Evolutionary conservation across 2,329 filamentous ascomycete species (phyloP).

Genomic region (Stagonosporopsis vannaccii): DNA sequence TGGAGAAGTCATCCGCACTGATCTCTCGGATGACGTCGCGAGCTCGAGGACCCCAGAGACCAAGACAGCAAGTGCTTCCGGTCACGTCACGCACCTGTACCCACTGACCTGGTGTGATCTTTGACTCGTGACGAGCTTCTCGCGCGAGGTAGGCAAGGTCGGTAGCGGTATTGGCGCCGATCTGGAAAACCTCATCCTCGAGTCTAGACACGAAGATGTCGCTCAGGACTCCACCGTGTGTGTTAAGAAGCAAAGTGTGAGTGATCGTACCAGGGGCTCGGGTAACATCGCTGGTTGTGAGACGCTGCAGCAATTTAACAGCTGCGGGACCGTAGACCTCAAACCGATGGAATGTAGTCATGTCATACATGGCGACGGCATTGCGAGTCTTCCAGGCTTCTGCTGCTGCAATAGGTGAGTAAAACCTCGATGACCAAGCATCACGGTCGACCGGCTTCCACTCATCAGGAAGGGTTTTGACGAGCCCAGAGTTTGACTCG

Average conservation of each 20-base stretch:
- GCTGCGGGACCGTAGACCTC: slow-evolving; percentile 67
- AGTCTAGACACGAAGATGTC: slow-evolving; percentile 66
- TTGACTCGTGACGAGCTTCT: slow-evolving; percentile 60
- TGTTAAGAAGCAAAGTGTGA: slow-evolving; percentile 65
- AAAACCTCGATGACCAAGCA: slow-evolving; percentile 64
- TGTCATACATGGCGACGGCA: slow-evolving; percentile 68
- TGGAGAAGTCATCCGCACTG: slow-evolving; percentile 56
- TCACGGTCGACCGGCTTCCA: slow-evolving; percentile 66
- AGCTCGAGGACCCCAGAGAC: slow-evolving; percentile 67
- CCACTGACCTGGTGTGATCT: slow-evolving; percentile 51
- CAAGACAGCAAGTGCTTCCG: slow-evolving; percentile 66
- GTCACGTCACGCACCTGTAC: slow-evolving; percentile 66
- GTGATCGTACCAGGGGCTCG: slow-evolving; percentile 60
- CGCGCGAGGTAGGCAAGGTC: slow-evolving; percentile 63
- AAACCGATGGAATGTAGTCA: slow-evolving; percentile 66
- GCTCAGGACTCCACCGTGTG: slow-evolving; percentile 61
- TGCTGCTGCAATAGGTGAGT: slow-evolving; percentile 65
- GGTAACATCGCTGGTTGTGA: slow-evolving; percentile 61
- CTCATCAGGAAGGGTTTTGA: slow-evolving; percentile 59
- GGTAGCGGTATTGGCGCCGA: slow-evolving; percentile 63
- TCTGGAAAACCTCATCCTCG: slow-evolving; percentile 59
- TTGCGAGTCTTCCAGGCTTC: slow-evolving; percentile 72
- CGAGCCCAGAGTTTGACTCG: slow-evolving; percentile 61
- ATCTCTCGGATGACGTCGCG: slow-evolving; percentile 59
- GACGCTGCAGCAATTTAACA: slow-evolving; percentile 60